These are phyloP conservation scores for Ophiosphaerella korrae DNA, from an alignment of 2,329 filamentous ascomycete species.

Conservation along the genomic window DNA sequence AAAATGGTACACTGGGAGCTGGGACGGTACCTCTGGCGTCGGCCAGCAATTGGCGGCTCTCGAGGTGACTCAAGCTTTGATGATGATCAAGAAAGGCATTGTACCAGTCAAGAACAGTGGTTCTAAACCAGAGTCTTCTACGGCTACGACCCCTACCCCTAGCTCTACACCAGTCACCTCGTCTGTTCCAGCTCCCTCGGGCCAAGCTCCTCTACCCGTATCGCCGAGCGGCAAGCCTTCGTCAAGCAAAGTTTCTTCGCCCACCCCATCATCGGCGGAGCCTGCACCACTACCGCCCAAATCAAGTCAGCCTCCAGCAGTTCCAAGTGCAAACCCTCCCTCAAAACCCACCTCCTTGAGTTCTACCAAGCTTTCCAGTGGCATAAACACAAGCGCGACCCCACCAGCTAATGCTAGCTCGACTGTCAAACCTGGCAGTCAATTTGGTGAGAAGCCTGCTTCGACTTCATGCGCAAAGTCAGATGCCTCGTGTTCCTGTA, in stretches of 20 bases:
- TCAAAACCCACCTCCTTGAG: constrained; percentile 7
- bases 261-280: constrained; percentile 3
- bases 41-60: constrained; percentile 54
- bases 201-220: constrained; percentile 8
- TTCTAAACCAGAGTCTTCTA: constrained; percentile 20
- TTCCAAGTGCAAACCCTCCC: constrained; percentile 5
- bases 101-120: constrained; percentile 35
- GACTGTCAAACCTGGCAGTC: constrained; percentile 16
- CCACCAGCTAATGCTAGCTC: constrained; percentile 6
- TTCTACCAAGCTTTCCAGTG: constrained; percentile 5
- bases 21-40: constrained; percentile 49
- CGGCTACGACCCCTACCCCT: constrained; percentile 18
- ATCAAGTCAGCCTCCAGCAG: constrained; percentile 7
- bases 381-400: constrained; percentile 4
- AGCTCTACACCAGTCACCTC: constrained; percentile 18
- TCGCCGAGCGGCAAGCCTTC: constrained; percentile 13
- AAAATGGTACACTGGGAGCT: constrained; percentile 52
- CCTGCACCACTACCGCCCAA: constrained; percentile 1
- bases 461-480: constrained; percentile 11
- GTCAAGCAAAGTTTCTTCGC: constrained; percentile 10
- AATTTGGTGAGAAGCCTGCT: constrained; percentile 12
- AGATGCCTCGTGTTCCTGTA: constrained; percentile 13
- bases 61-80: constrained; percentile 52
- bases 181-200: constrained; percentile 10
- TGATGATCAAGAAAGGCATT: constrained; percentile 41